Evolutionary conservation across 2,329 filamentous ascomycete genomes (phyloP), one percentile per base, ranked within the genome.

Genomic region (Juglanconis juglandina): DNA sequence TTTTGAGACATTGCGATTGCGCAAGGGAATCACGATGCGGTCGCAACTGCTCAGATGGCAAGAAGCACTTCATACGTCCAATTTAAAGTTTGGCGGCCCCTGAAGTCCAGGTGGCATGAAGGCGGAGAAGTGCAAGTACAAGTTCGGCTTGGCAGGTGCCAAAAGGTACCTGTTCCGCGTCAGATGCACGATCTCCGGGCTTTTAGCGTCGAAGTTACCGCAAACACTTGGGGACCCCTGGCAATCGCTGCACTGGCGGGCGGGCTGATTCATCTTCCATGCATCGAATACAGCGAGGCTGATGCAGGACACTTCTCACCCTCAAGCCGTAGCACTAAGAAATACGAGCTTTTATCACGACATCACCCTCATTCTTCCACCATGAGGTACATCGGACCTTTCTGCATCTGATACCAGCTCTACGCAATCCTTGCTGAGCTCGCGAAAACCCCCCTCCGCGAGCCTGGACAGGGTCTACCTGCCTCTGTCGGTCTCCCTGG

Each of bases 401-500:
- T 55, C 42, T 49, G 35, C 60, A 61, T 55, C 56, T 62, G 44
- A 62, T 35, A 59, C 33, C 44, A 41, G 41, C 52, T 55, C 53
- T 53, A 24, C 51, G 50, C 56, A 46, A 56, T 46, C 37, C 30
- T 47, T 30, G 47, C 54, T 44, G 61, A 51, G 54, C 53, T 52
- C 32, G 48, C 50, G 35, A 55, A 32, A 24, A 51, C 37, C 14
- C 56, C 41, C 54, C 14, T 44, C 42, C 51, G 48, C 48, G 48
- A 61, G 53, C 57, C 56, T 59, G 58, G 61, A 58, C 56, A 47
- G 61, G 57, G 58, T 61, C 52, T 61, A 46, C 60, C 60, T 59
- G 58, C 57, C 49, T 30, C 48, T 58, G 60, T 56, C 56, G 10
- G 49, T 56, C 50, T 41, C 41, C 63, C 56, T 56, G 53, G 57